A percentile compares a stretch with the other conserved stretches of the same genome.
phyloP scores from a whole-genome alignment of 2,329 filamentous ascomycete genomes.

The Ophiostoma ips region DNA sequence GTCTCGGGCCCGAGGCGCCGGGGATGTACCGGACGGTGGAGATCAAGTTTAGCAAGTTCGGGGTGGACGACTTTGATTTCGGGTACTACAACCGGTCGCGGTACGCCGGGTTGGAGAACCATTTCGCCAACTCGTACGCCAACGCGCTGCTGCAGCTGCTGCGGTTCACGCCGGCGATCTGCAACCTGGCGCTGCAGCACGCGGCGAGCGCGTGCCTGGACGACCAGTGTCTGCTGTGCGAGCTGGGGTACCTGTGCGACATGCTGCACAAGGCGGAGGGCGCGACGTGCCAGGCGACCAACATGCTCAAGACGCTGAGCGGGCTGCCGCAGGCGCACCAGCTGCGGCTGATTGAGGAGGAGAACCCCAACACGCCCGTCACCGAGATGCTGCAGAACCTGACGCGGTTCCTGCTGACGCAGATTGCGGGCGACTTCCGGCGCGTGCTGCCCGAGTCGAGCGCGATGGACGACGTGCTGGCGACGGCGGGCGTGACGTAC shows the following conservation, averaged over 20 bases:
- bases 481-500: slow-evolving; percentile 54
- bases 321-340: slow-evolving; percentile 65
- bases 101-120: slow-evolving; percentile 86
- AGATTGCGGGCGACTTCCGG: slow-evolving; percentile 63
- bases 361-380: slow-evolving; percentile 56
- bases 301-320: slow-evolving; percentile 80
- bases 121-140: slow-evolving; percentile 93
- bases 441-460: slow-evolving; percentile 47
- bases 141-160: slow-evolving; percentile 85
- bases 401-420: slow-evolving; percentile 72
- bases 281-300: slow-evolving; percentile 90
- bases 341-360: slow-evolving; percentile 74
- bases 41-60: slow-evolving; percentile 98
- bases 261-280: slow-evolving; percentile 96
- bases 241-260: slow-evolving; percentile 89
- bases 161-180: slow-evolving; percentile 75
- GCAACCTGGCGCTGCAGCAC: slow-evolving; percentile 80
- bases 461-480: slow-evolving; percentile 58
- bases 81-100: slow-evolving; percentile 88
- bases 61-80: slow-evolving; percentile 99
- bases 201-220: slow-evolving; percentile 71
- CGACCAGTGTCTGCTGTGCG: slow-evolving; percentile 78
- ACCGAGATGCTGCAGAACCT: slow-evolving; percentile 76
- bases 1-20: slow-evolving; percentile 67
- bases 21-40: slow-evolving; percentile 87